Evolutionary conservation across 129 eudicot species (phyloP), one percentile per base, ranked within the genome.

Genomic region (Calendula officinalis): DNA sequence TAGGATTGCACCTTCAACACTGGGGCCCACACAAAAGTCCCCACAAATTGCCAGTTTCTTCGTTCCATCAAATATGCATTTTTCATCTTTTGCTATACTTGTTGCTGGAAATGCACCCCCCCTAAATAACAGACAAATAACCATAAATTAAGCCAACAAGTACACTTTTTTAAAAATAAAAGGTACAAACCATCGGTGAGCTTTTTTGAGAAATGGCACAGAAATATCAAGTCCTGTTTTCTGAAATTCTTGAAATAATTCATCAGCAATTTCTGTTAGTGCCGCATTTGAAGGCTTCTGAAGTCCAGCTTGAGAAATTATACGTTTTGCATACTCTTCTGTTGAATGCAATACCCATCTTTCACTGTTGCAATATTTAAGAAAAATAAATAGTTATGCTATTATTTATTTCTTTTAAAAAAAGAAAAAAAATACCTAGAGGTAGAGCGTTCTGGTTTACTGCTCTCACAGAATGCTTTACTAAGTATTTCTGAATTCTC

Each of bases 311-410:
- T 69, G 79, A 55, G 82, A 80, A 66, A 94, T 88, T 40, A 88
- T 67, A 45, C 44, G 45, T 60, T 81, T 80, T 35, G 99, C 99
- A 74, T 88, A 94, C 58, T 86, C 69, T 43, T 71, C 78, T 27
- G 99, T 94, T 17, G 99, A 94, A 66, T 81, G 95, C 78, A 94
- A 74, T 66, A 94, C 92, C 97, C 99, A 94, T 5, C 86, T 76
- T 67, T 94, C 95, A 69, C 99, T 94, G 74, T 36, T 16, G 56
- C 50, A 45, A n/a, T 27, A 61, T 66, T 14, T 8, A 67, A 72
- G 14, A 15, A 64, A 36, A 52, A 22, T 22, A 22, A 22, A 22
- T 22, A 22, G 30, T 1, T 22, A 22, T 22, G 30, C 30, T 1
- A 2, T 22, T 22, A 22, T 0, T 22, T 22, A 22, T 22, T 22